Evolutionary conservation across 805 yeast genomes (phyloP).

Genomic region (Kodamaea leandrae): DNA sequence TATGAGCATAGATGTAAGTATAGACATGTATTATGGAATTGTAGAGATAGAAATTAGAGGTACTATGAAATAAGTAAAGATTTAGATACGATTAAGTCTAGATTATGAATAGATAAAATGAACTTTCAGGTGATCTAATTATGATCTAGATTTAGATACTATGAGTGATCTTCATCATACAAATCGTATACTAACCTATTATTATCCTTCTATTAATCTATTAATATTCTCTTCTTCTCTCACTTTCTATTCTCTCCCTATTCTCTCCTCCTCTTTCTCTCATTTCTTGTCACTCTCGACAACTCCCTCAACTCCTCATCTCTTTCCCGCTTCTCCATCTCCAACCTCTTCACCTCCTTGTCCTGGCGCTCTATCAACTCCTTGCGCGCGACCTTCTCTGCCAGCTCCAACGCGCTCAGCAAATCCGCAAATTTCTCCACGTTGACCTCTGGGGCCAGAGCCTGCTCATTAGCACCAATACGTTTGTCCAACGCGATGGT

Average conservation of each 20-base stretch:
- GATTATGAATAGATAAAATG: no score
- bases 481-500: slow-evolving; percentile 80
- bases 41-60: neutral
- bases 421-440: slow-evolving; percentile 60
- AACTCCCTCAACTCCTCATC: slow-evolving; percentile 24
- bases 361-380: slow-evolving; percentile 17
- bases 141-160: no score
- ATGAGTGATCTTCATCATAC: no score
- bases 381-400: slow-evolving; percentile 28
- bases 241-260: neutral
- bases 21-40: neutral
- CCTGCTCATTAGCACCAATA: slow-evolving; percentile 23
- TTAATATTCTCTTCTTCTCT: neutral
- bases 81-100: no score
- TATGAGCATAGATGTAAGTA: neutral
- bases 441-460: slow-evolving; percentile 37
- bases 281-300: slow-evolving; percentile 28
- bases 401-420: slow-evolving; percentile 63
- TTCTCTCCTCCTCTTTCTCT: slow-evolving; percentile 19
- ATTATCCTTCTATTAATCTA: no score
- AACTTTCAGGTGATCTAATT: no score
- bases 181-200: no score
- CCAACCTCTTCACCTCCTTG: slow-evolving; percentile 20
- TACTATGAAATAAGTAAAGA: neutral
- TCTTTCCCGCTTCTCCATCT: slow-evolving; percentile 28